Base-by-base conservation (phyloP, 139 green algal species). In the Volvox reticuliferus region DNA sequence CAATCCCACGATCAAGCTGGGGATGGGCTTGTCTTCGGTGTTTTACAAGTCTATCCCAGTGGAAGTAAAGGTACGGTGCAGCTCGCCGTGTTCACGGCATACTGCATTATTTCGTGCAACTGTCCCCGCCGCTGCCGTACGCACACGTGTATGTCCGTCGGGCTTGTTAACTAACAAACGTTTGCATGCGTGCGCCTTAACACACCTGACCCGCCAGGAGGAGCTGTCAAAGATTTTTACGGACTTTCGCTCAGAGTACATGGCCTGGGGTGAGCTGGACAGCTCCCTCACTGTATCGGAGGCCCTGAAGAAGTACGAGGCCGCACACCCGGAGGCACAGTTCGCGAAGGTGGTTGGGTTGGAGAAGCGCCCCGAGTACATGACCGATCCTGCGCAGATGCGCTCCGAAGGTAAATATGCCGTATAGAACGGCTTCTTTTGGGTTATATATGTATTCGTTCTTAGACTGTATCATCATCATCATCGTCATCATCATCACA, bases 381-480 rank as follows among this genome's bases (percentile, higher is more conserved):
- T 69, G 67, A 88, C 67, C 13, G 35, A 88, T 30, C 83, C 67
- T 16, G 67, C 67, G 21, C 67, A 88, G 83, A 88, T 88, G 30
- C 65, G 37, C 26, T 26, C 67, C 1, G 67, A 89, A 50, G 84
- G 67, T 81, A 69, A 16, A n/a, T 14, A 55, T 55, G 44, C 44
- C 44, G 5, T 55, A 55, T 9, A n/a, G n/a, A n/a, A n/a, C n/a
- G n/a, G n/a, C n/a, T n/a, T n/a, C n/a, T n/a, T n/a, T n/a, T n/a
- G n/a, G n/a, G n/a, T n/a, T n/a, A n/a, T n/a, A n/a, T n/a, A n/a
- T n/a, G n/a, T n/a, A n/a, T n/a, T n/a, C n/a, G n/a, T n/a, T n/a
- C n/a, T n/a, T n/a, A n/a, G n/a, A n/a, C n/a, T n/a, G n/a, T n/a
- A n/a, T n/a, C n/a, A n/a, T n/a, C n/a, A n/a, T n/a, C n/a, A n/a